phyloP scores from a whole-genome alignment of 2,329 filamentous ascomycete genomes.

The Scolecobasidium constrictum region DNA sequence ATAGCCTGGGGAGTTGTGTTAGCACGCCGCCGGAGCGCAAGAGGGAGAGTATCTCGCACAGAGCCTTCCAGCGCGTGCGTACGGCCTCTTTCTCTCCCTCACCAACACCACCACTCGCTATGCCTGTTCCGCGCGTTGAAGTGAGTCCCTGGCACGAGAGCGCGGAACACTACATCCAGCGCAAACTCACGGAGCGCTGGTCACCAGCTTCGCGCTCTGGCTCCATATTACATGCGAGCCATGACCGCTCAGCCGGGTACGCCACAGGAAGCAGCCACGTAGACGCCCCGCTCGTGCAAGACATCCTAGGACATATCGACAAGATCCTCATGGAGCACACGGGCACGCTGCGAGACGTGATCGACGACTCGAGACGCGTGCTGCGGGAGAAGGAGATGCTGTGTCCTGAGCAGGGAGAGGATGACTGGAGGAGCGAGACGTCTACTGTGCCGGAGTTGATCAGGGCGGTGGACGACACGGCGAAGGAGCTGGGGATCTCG shows the following conservation, averaged over 20 bases:
- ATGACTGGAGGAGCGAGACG: constrained; percentile 8
- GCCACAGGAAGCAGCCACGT: too few species aligned
- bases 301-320: constrained; percentile 28
- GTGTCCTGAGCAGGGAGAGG: constrained; percentile 12
- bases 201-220: not conserved
- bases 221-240: too few species aligned
- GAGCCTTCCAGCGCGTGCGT: constrained; percentile 5
- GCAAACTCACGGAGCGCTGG: constrained; percentile 6
- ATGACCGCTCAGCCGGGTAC: too few species aligned
- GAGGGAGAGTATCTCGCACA: not conserved
- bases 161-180: constrained; percentile 2
- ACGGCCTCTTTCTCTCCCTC: not conserved
- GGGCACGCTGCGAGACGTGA: constrained; percentile 25
- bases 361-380: constrained; percentile 23
- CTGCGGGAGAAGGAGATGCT: constrained; percentile 9
- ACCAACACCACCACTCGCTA: not conserved
- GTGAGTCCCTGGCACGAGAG: not conserved
- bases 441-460: not conserved
- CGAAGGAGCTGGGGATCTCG: not conserved
- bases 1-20: not conserved
- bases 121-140: not conserved
- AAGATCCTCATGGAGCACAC: constrained; percentile 29
- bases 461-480: not conserved
- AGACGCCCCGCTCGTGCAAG: constrained; percentile 19
- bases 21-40: not conserved